Conservation (phyloP, 116 monocot species). For the Iris pallida region DNA sequence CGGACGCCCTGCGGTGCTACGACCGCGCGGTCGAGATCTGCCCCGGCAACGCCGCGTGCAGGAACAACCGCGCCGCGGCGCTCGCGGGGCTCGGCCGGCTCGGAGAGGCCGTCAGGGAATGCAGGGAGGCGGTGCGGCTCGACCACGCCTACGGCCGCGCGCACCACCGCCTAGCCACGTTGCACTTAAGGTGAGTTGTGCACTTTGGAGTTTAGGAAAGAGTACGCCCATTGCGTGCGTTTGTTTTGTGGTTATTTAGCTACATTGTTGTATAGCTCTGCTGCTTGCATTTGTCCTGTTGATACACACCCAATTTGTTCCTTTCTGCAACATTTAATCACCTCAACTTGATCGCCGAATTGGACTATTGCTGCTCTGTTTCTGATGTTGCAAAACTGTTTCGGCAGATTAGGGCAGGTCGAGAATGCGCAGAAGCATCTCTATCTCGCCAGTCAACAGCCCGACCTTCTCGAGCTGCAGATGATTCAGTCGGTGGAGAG, state of each 20-base stretch:
- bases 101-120: slow-evolving; percentile 62
- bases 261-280: not conserved
- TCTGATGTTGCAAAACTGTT: not conserved
- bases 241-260: not conserved
- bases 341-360: not conserved
- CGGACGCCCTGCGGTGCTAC: slow-evolving; percentile 60
- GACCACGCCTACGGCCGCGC: slow-evolving; percentile 54
- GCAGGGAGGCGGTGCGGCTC: slow-evolving; percentile 55
- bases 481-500: slow-evolving; percentile 58
- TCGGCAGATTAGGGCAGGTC: slow-evolving; percentile 66
- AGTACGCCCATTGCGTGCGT: not conserved
- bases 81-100: slow-evolving; percentile 54
- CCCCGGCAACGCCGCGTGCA: slow-evolving; percentile 45
- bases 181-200: slow-evolving; percentile 50
- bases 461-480: slow-evolving; percentile 44
- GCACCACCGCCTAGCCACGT: slow-evolving; percentile 47
- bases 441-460: slow-evolving; percentile 24
- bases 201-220: not conserved
- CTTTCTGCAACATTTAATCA: not conserved
- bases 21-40: slow-evolving; percentile 53
- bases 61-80: slow-evolving; percentile 69
- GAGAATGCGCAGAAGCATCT: slow-evolving; percentile 60
- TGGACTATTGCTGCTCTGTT: not conserved
- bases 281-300: not conserved
- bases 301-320: not conserved